Evolutionary conservation across 495 filamentous ascomycete species (phyloP), one percentile per base, ranked within the genome.

Genomic region (Aspergillus kassunensis): DNA sequence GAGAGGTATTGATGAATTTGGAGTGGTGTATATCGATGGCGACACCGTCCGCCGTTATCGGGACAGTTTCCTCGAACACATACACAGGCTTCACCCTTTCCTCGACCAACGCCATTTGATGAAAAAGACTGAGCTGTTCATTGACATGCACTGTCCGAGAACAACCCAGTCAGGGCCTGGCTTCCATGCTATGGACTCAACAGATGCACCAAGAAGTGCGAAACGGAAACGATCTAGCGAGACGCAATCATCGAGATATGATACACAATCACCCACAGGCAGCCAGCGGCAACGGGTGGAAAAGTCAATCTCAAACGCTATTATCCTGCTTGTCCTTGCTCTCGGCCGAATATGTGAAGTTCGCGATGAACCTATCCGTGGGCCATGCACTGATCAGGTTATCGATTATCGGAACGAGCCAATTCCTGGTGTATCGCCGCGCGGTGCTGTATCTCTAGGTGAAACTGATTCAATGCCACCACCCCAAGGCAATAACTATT

Each of bases 61-160:
- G 31, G 58, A 79, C 13, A 88, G 83, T 65, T 98, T 90, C 64
- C 70, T 90, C 60, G 65, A 83, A 4, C 79, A 95, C 61, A 86
- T 98, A 33, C 87, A 96, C 58, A 88, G 83, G 47, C 81, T 98
- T 64, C 93, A 97, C 65, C 93, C 93, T 11, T 91, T 97, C 61
- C 76, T 98, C 31, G 74, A 86, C 56, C 72, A 76, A 41, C 58
- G 60, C 5, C 68, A 70, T 13, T 60, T 87, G 13, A 60, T 63
- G 1, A 58, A 65, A 20, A 76, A 78, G 60, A 65, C 84, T 10
- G 68, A 78, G n/a, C 57, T 55, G 4, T 88, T 89, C 56, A 69
- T 77, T 23, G 44, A 59, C 13, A 48, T 50, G 23, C 72, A 77
- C 49, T 74, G 69, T 35, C 62, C 62, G 12, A 48, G 44, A 27